Base-by-base conservation (phyloP, 441 rosid genomes). In the Gossypium aridum region DNA sequence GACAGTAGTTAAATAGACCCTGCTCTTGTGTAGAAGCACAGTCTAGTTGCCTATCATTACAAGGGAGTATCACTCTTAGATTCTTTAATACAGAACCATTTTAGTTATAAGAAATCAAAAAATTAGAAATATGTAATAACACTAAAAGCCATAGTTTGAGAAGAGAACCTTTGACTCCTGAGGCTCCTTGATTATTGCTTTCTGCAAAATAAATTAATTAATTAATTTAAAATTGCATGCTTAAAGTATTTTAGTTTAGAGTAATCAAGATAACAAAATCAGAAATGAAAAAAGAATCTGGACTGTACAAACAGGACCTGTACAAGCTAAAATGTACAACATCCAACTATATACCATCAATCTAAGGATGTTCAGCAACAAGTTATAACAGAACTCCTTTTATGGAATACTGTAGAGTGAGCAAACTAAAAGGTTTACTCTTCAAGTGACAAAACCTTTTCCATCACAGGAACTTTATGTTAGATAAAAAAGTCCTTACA, bases 151-250 rank as follows among this genome's bases (percentile, higher is more conserved):
- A 71, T 9, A 70, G 57, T 59, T 66, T 54, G 49, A 60, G 81
- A 57, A 73, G 22, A 86, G 63, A 81, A 92, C 99, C 98, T 92
- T 87, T 49, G 94, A 90, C 47, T 87, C 94, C 67, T 87, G 84
- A 77, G 97, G 93, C 79, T 95, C 98, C 79, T 83, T 90, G 82
- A 83, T 83, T 19, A 95, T 87, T n/a, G 97, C 84, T 95, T 91
- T 90, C 99, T 94, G 92, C 88, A 80, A 74, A 31, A 62, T 60
- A 70, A 23, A 72, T 49, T 74, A 77, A 23, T 31, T 20, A 43
- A 57, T 66, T 19, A 60, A 66, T 43, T 43, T 43, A 23, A n/a
- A 70, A 62, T 64, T 62, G 26, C 26, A 3, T 22, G 22, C 20
- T 7, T 39, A 31, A 56, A 72, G 23, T 22, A 3, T 59, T n/a